A percentile compares a stretch with the other conserved stretches of the same genome.
Conservation (phyloP, 106 monocot species). For the Amphibolis antarctica region DNA sequence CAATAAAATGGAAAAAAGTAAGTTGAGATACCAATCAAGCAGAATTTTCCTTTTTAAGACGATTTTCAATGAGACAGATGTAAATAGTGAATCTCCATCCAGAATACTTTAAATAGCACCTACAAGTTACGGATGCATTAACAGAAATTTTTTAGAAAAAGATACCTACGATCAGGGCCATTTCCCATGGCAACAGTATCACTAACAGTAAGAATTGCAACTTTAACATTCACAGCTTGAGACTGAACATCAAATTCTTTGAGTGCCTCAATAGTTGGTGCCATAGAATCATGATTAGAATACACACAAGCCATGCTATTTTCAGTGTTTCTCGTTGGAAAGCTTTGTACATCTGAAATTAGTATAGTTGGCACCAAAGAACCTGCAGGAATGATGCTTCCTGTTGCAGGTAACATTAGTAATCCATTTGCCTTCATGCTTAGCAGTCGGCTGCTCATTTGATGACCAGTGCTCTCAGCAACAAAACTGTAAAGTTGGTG, state of each 20-base stretch:
- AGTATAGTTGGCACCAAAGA: constrained; percentile 57
- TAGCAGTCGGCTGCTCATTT: constrained; percentile 77
- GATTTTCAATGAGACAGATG: too few species aligned
- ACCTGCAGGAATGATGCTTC: constrained; percentile 49
- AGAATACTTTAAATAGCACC: too few species aligned
- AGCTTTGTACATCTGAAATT: constrained; percentile 55
- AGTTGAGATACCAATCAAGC: too few species aligned
- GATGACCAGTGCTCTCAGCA: constrained; percentile 90
- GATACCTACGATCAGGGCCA: constrained; percentile 99
- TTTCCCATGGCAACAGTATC: constrained; percentile 78
- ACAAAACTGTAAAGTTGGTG: constrained; percentile 40
- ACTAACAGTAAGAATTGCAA: constrained; percentile 95
- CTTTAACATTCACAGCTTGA: constrained; percentile 34
- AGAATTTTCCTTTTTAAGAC: too few species aligned
- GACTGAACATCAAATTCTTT: constrained; percentile 8
- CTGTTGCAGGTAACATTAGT: constrained; percentile 51
- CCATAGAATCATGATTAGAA: not conserved
- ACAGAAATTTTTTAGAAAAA: not conserved
- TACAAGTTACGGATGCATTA: not conserved
- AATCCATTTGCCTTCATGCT: constrained; percentile 99
- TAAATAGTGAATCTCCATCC: too few species aligned
- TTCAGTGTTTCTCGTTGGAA: constrained; percentile 14
- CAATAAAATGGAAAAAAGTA: too few species aligned
- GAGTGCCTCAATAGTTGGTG: not conserved
- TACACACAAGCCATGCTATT: constrained; percentile 5